Conservation (phyloP, 1,139 yeast genomes). For the Meyerozyma carpophila region DNA sequence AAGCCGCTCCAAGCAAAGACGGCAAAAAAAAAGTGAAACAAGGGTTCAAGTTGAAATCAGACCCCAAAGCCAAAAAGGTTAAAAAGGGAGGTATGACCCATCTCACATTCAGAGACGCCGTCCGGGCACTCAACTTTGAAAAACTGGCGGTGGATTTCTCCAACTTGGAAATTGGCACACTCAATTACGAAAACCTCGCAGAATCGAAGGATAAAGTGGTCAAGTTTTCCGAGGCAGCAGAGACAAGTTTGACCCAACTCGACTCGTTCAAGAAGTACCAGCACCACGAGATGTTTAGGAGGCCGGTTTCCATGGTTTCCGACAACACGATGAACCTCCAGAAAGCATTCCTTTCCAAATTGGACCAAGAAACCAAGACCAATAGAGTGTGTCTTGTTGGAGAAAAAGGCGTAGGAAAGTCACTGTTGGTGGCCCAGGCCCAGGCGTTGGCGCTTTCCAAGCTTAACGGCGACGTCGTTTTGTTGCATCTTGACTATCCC, state of each 20-base stretch:
- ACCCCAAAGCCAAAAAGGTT: constrained; percentile 14
- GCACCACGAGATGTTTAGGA: constrained; percentile 54
- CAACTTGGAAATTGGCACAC: constrained; percentile 13
- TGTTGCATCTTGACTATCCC: constrained; percentile 65
- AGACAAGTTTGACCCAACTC: constrained; percentile 26
- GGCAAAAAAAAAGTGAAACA: constrained; percentile 17
- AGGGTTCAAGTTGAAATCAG: constrained; percentile 19
- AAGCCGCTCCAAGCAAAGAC: not conserved
- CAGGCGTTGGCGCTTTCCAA: constrained; percentile 52
- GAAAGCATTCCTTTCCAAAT: constrained; percentile 20
- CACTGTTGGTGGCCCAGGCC: constrained; percentile 66
- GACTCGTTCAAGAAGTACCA: constrained; percentile 63
- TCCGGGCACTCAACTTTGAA: constrained; percentile 30
- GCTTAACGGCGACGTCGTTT: constrained; percentile 40
- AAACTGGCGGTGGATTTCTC: constrained; percentile 22
- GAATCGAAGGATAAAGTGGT: constrained; percentile 16
- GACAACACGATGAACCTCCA: constrained; percentile 25
- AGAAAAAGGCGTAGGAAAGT: constrained; percentile 74
- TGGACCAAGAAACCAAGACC: constrained; percentile 21
- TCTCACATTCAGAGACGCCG: constrained; percentile 36
- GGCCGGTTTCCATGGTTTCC: constrained; percentile 52
- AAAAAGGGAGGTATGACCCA: constrained; percentile 44
- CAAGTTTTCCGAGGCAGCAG: constrained; percentile 17
- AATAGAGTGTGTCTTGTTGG: constrained; percentile 65
- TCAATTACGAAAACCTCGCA: constrained; percentile 10